phyloP scores from a whole-genome alignment of 106 monocot species.

The Apostasia ramifera region DNA sequence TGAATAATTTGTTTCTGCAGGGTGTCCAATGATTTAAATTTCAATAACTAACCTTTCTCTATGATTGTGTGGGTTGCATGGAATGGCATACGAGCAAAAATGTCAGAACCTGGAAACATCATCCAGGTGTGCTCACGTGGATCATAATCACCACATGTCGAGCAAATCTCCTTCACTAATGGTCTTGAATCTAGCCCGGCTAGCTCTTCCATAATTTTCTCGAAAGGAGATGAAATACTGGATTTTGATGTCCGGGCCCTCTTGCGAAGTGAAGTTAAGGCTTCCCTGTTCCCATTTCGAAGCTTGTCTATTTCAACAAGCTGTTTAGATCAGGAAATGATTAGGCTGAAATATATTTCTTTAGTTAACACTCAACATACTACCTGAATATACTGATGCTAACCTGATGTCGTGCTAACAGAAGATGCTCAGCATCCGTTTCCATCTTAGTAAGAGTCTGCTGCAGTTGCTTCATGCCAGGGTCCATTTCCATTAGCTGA shows the following conservation, averaged over 20 bases:
- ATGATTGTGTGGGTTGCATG: constrained; percentile 75
- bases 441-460: constrained; percentile 62
- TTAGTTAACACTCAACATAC: no score
- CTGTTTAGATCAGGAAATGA: constrained; percentile 22
- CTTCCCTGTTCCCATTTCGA: constrained; percentile 81
- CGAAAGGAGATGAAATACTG: constrained; percentile 84
- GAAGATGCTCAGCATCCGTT: constrained; percentile 71
- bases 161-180: constrained; percentile 80
- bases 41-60: constrained; percentile 54
- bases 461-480: constrained; percentile 52
- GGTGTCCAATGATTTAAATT: neutral
- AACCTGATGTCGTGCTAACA: constrained; percentile 86
- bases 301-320: constrained; percentile 82
- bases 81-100: constrained; percentile 77
- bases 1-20: neutral
- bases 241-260: constrained; percentile 79
- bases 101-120: constrained; percentile 87
- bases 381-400: neutral
- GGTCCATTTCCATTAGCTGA: constrained; percentile 49
- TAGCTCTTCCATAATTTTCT: constrained; percentile 70
- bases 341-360: no score
- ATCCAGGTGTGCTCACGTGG: constrained; percentile 73
- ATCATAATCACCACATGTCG: constrained; percentile 82
- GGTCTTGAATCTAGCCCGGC: constrained; percentile 33
- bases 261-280: constrained; percentile 86